These are phyloP conservation scores for Blastomyces emzantsi DNA, from an alignment of 2,329 filamentous ascomycete species.

Conservation along the genomic window DNA sequence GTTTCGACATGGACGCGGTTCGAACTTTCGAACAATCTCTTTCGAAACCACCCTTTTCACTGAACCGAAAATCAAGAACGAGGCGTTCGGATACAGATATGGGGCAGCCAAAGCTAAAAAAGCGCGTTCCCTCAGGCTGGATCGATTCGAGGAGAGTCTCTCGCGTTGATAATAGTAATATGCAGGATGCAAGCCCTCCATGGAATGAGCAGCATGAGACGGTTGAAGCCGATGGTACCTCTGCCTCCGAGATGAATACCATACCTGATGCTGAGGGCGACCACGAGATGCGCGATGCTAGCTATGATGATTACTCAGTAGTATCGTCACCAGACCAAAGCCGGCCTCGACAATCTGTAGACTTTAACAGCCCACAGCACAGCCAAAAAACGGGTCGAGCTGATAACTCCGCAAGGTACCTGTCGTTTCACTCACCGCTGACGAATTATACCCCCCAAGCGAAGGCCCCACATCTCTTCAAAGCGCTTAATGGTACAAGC, in stretches of 20 bases:
- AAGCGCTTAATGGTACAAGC: slow-evolving; percentile 27
- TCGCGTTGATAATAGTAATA: slow-evolving; percentile 7
- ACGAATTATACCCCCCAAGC: slow-evolving; percentile 13
- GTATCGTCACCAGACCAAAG: slow-evolving; percentile 13
- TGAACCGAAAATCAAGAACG: slow-evolving; percentile 40
- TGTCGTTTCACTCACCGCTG: background rate
- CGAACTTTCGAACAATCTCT: slow-evolving; percentile 53
- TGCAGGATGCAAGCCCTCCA: slow-evolving; percentile 16
- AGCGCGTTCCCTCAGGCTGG: slow-evolving; percentile 41
- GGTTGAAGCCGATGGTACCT: slow-evolving; percentile 37
- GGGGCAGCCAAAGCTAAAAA: slow-evolving; percentile 46
- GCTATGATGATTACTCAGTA: slow-evolving; percentile 19
- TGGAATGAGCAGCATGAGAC: slow-evolving; percentile 42
- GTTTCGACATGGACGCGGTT: slow-evolving; percentile 58
- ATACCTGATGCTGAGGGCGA: slow-evolving; percentile 32
- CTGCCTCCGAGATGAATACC: slow-evolving; percentile 8
- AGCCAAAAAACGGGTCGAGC: slow-evolving; percentile 17
- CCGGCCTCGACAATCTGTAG: slow-evolving; percentile 18
- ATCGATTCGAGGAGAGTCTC: slow-evolving; percentile 30
- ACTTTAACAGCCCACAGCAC: slow-evolving; percentile 14
- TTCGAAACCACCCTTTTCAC: slow-evolving; percentile 24
- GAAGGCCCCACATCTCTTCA: slow-evolving; percentile 27
- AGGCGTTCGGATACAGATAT: slow-evolving; percentile 40
- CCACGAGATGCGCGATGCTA: slow-evolving; percentile 37
- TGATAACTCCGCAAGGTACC: slow-evolving; percentile 4